These are phyloP conservation scores for Trichomonas tenax DNA, from an alignment of 208 protist species.

Conservation along the genomic window DNA sequence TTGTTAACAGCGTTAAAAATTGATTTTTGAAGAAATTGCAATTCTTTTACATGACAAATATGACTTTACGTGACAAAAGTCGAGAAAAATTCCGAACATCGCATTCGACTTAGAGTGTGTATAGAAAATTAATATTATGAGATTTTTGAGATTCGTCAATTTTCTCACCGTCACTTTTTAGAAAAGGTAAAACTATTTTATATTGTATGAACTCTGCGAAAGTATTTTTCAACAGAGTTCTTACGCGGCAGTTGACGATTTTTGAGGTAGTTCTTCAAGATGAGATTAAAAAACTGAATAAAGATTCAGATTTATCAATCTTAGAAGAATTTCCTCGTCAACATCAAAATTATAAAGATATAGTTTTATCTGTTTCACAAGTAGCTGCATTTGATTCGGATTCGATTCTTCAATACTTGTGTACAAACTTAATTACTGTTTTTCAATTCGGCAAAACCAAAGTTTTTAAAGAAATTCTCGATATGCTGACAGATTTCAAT, in stretches of 20 bases:
- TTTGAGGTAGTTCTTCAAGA: background rate
- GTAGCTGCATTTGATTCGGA: background rate
- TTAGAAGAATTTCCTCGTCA: background rate
- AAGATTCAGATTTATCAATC: background rate
- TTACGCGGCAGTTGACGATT: background rate
- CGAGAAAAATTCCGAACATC: too few species aligned
- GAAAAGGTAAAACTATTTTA: background rate
- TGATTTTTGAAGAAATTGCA: too few species aligned
- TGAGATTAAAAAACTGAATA: background rate
- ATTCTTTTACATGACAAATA: too few species aligned
- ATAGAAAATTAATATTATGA: too few species aligned
- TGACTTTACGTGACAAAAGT: too few species aligned
- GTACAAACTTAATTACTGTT: background rate
- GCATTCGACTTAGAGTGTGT: too few species aligned
- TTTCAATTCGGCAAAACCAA: background rate
- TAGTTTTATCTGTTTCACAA: background rate
- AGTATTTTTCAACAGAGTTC: background rate
- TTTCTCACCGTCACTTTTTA: background rate
- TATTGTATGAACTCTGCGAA: background rate
- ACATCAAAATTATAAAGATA: background rate
- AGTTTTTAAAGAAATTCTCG: background rate
- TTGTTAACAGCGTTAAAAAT: too few species aligned
- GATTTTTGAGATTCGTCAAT: too few species aligned
- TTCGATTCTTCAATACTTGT: background rate
- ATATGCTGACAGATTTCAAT: background rate